These are phyloP conservation scores for Mycena latifolia DNA, from an alignment of 768 basidiomycete species.

Conservation along the genomic window DNA sequence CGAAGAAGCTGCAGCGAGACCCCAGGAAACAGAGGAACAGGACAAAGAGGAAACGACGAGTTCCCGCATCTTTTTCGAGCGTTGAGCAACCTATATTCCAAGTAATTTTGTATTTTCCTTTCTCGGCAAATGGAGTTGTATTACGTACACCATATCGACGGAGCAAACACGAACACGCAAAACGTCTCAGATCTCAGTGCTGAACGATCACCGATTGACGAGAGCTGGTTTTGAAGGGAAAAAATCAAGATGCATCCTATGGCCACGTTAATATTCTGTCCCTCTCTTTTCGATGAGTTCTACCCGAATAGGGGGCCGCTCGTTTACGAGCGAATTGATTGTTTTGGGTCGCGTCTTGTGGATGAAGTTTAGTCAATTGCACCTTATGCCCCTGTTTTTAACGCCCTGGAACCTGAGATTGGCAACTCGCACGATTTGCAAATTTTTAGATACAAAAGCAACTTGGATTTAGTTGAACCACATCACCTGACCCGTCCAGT, in stretches of 20 bases:
- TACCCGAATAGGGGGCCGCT: too few relatives aligned
- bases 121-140: slow-evolving; percentile 12
- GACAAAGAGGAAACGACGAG: slow-evolving; percentile 6
- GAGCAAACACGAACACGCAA: too few relatives aligned
- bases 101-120: neutral
- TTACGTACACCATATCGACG: neutral
- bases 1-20: neutral
- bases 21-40: slow-evolving; percentile 8
- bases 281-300: neutral
- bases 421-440: too few relatives aligned
- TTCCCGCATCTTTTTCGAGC: slow-evolving; percentile 12
- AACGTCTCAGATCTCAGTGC: too few relatives aligned
- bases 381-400: too few relatives aligned
- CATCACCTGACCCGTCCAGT: neutral
- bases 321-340: too few relatives aligned
- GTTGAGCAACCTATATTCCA: slow-evolving; percentile 3
- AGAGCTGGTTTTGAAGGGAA: neutral
- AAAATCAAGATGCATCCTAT: neutral
- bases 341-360: too few relatives aligned
- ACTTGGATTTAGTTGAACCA: too few relatives aligned
- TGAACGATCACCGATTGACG: neutral
- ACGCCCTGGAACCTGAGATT: too few relatives aligned
- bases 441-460: too few relatives aligned
- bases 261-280: neutral
- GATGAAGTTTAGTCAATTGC: too few relatives aligned